Percentiles rank a stretch among this genome's conserved stretches.
These are phyloP conservation scores for Monosporascus sp. DNA, from an alignment of 2,329 filamentous ascomycete genomes.

Conservation along the genomic window DNA sequence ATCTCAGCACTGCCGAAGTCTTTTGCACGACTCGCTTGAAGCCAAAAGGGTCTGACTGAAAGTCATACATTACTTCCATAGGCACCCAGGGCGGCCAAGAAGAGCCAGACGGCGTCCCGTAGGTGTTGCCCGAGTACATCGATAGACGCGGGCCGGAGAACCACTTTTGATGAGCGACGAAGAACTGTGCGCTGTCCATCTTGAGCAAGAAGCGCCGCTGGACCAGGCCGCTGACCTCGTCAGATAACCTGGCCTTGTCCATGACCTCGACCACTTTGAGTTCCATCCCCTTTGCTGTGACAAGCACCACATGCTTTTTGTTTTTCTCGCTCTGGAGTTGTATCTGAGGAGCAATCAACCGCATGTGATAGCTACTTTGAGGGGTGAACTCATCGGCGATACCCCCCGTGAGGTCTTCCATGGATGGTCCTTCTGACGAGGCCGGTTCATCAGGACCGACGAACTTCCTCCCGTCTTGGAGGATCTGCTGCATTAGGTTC, in stretches of 20 bases:
- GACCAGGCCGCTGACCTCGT: slow-evolving; percentile 90
- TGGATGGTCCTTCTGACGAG: slow-evolving; percentile 32
- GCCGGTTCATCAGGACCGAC: slow-evolving; percentile 64
- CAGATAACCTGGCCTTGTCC: slow-evolving; percentile 88
- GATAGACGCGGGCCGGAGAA: slow-evolving; percentile 80
- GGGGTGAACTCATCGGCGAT: slow-evolving; percentile 84
- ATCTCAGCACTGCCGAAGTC: slow-evolving; percentile 88
- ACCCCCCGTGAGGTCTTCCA: slow-evolving; percentile 63
- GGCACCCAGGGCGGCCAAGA: slow-evolving; percentile 98
- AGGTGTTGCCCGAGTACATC: slow-evolving; percentile 90
- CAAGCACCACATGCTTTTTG: slow-evolving; percentile 90
- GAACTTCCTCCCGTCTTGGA: slow-evolving; percentile 79
- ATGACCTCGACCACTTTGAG: slow-evolving; percentile 96
- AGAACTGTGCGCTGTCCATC: slow-evolving; percentile 98
- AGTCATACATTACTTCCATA: slow-evolving; percentile 98
- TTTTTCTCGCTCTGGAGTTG: slow-evolving; percentile 99
- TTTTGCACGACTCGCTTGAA: slow-evolving; percentile 96
- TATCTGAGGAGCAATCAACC: slow-evolving; percentile 94
- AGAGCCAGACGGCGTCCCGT: slow-evolving; percentile 77
- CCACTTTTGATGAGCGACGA: slow-evolving; percentile 90
- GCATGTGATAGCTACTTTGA: slow-evolving; percentile 90
- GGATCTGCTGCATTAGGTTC: slow-evolving; percentile 77
- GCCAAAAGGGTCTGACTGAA: slow-evolving; percentile 88
- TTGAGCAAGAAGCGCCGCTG: slow-evolving; percentile 90
- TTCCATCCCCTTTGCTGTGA: slow-evolving; percentile 96